Base-by-base conservation (phyloP, 768 basidiomycete species). In the Strobilomyces confusus region DNA sequence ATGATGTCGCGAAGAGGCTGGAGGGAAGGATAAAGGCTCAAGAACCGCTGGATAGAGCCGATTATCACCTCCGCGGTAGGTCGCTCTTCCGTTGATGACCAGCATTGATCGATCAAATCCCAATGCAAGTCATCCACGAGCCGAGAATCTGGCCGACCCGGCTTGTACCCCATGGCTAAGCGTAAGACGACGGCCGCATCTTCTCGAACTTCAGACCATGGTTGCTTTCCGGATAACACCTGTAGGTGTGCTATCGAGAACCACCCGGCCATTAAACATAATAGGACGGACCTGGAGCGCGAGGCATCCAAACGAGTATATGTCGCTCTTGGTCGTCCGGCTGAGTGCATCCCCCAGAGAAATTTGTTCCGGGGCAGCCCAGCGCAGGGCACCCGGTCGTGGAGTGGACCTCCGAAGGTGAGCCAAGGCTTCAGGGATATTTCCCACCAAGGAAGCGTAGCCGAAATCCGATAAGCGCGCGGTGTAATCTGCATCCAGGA, bases 391-490 rank as follows among this genome's bases (percentile, higher is more conserved):
- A 5, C 45, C 47, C 1, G 36, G 37, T 29, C 37, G 25, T 4
- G 26, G 5, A 15, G 37, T 38, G 36, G 47, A 48, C 49, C 36
- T 38, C 5, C 48, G 55, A 0, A 62, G 55, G 19, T 58, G 59
- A 1, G 6, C 2, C 20, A 44, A 15, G 3, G 34, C 48, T 36
- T 58, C 52, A 0, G 54, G 54, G 7, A 53, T 59, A 6, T 47
- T 55, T 2, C 54, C 59, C 9, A 52, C 36, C 13, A 62, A 11
- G 0, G 76, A 75, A 20, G 70, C 67, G 38, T 61, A 52, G 1
- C 78, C 78, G 42, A 80, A 80, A 49, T 79, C 78, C 30, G 72
- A 69, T 7, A 80, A 56, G 11, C 70, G 68, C 0, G 72, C 76
- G 20, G 67, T 70, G 22, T 69, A 57, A 7, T 58, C 37, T n/a